Base-by-base conservation (phyloP, 2,329 filamentous ascomycete genomes). In the Pseudocercospora vitis region DNA sequence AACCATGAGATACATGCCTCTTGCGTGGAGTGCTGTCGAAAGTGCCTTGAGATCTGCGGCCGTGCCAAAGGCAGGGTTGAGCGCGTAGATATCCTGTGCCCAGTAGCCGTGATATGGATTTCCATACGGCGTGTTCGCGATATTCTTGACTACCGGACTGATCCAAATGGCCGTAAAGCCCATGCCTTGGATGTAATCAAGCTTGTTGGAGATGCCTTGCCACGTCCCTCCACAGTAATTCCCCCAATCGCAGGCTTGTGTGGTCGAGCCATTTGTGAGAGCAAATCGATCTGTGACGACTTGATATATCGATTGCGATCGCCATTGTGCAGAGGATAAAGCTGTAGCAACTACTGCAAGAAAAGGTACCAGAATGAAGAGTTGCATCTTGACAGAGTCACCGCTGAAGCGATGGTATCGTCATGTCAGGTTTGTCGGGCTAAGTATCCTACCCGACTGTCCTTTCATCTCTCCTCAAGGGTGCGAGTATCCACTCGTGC, bases 211-310 rank as follows among this genome's bases (percentile, higher is more conserved):
- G 7, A 75, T 70, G 3, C 76, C 76, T 56, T 67, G 65, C 72
- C 72, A 78, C 40, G 74, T 76, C 2, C 76, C 76, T 47, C 77
- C 77, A 53, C 78, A 80, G 52, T 77, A 77, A 35, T 58, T 56
- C 11, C 58, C 58, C 12, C 68, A 62, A 46, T 74, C 70, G 62
- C 79, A 81, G 0, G 70, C 53, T 19, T 66, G 69, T 14, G 77
- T 75, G 2, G 70, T 73, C 2, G 71, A 74, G 26, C 75, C 77
- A 57, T 73, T 70, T 2, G 70, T 74, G 6, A 75, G 74, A 2
- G 79, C 81, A 53, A 81, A 76, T 1, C 81, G 78, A 62, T 83
- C 81, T 2, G 81, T 82, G 59, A 84, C 65, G 26, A 78, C 75
- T 69, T 83, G 81, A 65, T 84, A 84, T 48, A 83, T 82, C 31